These are phyloP conservation scores for Rutidosis leptorrhynchoides DNA, from an alignment of 129 eudicot species.

Conservation along the genomic window DNA sequence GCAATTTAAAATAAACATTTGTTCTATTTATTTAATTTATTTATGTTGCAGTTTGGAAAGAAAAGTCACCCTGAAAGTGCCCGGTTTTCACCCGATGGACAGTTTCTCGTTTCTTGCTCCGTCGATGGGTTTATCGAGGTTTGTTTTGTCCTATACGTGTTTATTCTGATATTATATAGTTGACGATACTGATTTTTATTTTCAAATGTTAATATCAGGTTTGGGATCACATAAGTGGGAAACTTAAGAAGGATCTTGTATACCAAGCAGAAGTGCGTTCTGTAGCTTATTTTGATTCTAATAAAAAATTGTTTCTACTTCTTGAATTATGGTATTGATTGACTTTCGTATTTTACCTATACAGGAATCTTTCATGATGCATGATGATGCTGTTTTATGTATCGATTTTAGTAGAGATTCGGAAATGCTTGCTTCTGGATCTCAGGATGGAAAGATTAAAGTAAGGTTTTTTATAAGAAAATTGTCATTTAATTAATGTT, in stretches of 20 bases:
- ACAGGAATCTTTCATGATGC: slow-evolving; percentile 99
- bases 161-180: slow-evolving; percentile 12
- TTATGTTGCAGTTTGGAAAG: slow-evolving; percentile 84
- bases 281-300: not conserved
- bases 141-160: slow-evolving; percentile 4
- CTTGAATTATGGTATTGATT: not conserved
- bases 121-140: slow-evolving; percentile 99
- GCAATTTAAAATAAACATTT: too few relatives aligned
- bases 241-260: slow-evolving; percentile 93
- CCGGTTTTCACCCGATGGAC: slow-evolving; percentile 96
- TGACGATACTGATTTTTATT: not conserved
- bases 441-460: slow-evolving; percentile 95
- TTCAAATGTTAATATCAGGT: slow-evolving; percentile 43
- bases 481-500: not conserved
- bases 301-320: not conserved
- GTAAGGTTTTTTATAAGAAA: slow-evolving; percentile 34
- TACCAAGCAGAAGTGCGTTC: slow-evolving; percentile 94
- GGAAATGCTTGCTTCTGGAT: slow-evolving; percentile 98
- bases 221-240: slow-evolving; percentile 92
- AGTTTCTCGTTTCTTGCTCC: slow-evolving; percentile 95
- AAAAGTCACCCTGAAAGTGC: slow-evolving; percentile 94
- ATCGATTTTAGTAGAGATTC: slow-evolving; percentile 96
- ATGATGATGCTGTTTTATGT: slow-evolving; percentile 90
- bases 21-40: slow-evolving; percentile 15
- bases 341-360: slow-evolving; percentile 15